Conservation (phyloP, 225 moss, liverwort and hornwort genomes). For the Thuidium tamariscinum region DNA sequence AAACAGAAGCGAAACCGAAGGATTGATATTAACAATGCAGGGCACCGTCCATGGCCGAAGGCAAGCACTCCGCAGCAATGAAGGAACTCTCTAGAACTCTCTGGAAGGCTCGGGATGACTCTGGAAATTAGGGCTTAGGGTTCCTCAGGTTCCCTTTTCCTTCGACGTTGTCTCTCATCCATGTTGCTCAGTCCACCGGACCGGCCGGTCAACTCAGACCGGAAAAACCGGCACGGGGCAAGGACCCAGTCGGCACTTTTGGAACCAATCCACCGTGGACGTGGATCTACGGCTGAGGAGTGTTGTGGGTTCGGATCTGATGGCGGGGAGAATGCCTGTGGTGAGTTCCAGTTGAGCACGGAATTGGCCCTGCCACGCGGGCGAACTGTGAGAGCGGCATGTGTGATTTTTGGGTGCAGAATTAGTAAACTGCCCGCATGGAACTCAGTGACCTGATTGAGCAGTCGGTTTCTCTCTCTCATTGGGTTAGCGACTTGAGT, state of each 20-base stretch:
- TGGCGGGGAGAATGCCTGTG: neutral
- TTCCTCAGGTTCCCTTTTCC: neutral
- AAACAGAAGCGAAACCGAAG: neutral
- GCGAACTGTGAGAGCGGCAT: neutral
- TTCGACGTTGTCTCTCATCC: neutral
- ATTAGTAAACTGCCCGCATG: neutral
- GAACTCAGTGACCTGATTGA: neutral
- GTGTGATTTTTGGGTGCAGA: neutral
- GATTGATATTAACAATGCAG: neutral
- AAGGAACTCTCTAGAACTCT: neutral
- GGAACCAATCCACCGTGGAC: neutral
- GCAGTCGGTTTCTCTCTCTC: neutral
- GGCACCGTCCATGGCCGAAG: constrained; percentile 1
- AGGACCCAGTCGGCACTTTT: neutral
- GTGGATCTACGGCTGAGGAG: neutral
- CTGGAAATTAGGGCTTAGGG: constrained; percentile 27
- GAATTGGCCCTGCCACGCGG: neutral
- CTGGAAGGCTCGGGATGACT: neutral
- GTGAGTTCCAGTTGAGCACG: neutral
- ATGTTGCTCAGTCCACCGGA: neutral
- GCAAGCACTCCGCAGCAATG: neutral
- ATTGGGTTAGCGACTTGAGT: neutral
- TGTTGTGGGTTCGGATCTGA: neutral
- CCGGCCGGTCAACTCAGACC: neutral
- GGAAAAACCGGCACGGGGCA: neutral